Conservation (phyloP, 2,329 filamentous ascomycete species). For the Fusarium sp. region DNA sequence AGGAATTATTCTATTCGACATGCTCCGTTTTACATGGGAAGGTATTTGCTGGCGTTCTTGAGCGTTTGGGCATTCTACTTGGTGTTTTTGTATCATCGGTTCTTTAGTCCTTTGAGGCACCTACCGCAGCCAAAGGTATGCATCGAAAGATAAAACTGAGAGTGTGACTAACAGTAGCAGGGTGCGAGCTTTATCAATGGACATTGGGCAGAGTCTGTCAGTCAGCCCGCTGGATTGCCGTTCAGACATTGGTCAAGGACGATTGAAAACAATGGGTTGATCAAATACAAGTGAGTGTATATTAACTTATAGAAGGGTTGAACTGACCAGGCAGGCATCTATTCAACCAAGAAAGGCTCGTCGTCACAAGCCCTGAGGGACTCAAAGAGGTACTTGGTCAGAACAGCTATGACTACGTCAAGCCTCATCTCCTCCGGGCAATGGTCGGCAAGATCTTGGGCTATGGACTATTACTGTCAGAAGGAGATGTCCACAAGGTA, state of each 20-base stretch:
- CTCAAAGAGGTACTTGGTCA: conserved; percentile 25
- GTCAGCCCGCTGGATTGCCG: conserved; percentile 22
- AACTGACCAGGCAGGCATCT: too few species aligned
- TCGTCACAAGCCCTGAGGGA: conserved; percentile 17
- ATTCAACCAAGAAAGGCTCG: conserved; percentile 27
- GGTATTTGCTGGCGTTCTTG: conserved; percentile 2
- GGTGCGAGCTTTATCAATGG: conserved; percentile 14
- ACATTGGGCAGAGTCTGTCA: conserved; percentile 30
- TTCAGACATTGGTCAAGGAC: conserved; percentile 28
- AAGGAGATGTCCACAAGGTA: conserved; percentile 30
- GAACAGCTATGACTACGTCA: conserved; percentile 28
- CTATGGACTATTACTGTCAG: conserved; percentile 1
- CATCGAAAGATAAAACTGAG: rapidly evolving
- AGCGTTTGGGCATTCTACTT: conserved; percentile 10
- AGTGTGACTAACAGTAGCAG: not conserved
- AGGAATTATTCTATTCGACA: not conserved
- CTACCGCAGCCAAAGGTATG: conserved; percentile 12
- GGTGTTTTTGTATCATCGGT: conserved; percentile 5
- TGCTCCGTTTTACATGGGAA: not conserved
- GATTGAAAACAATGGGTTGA: conserved; percentile 30
- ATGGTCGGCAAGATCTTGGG: conserved; percentile 31
- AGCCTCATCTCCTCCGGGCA: conserved; percentile 24
- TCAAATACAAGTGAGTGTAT: conserved; percentile 31
- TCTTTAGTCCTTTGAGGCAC: conserved; percentile 18
- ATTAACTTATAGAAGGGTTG: too few species aligned